Conservation (phyloP, 139 green algal species). For the Tetraselmis striata region DNA sequence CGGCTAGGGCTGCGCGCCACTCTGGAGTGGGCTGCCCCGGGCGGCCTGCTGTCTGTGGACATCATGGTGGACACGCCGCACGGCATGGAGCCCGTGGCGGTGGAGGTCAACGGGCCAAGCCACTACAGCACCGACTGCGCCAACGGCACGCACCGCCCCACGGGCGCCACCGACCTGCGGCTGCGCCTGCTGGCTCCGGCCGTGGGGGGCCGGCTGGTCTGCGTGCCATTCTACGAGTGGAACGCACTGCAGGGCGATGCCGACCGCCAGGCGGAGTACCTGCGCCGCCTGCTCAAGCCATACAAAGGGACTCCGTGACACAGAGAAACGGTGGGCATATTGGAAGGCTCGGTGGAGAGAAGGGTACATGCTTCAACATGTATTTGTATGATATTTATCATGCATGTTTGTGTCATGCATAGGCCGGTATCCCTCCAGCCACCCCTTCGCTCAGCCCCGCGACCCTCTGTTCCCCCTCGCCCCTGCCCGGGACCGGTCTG, state of each 20-base stretch:
- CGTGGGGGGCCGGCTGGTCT: neutral
- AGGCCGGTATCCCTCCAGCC: no score
- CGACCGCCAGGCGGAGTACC: neutral
- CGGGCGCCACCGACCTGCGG: neutral
- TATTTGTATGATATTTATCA: no score
- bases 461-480: no score
- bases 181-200: neutral
- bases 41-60: neutral
- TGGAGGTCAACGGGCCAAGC: neutral
- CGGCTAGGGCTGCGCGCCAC: neutral
- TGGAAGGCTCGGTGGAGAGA: no score
- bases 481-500: no score
- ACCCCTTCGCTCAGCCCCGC: no score
- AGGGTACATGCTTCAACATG: no score
- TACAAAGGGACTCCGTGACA: no score
- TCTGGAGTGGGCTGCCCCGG: neutral
- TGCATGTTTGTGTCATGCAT: no score
- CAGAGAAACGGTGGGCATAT: no score
- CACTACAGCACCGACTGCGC: neutral
- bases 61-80: neutral
- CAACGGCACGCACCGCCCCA: no score
- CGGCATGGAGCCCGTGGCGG: neutral
- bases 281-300: neutral
- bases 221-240: neutral
- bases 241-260: neutral